Evolutionary conservation across 2,329 filamentous ascomycete genomes (phyloP).

Genomic region (Helminthosporium solani): DNA sequence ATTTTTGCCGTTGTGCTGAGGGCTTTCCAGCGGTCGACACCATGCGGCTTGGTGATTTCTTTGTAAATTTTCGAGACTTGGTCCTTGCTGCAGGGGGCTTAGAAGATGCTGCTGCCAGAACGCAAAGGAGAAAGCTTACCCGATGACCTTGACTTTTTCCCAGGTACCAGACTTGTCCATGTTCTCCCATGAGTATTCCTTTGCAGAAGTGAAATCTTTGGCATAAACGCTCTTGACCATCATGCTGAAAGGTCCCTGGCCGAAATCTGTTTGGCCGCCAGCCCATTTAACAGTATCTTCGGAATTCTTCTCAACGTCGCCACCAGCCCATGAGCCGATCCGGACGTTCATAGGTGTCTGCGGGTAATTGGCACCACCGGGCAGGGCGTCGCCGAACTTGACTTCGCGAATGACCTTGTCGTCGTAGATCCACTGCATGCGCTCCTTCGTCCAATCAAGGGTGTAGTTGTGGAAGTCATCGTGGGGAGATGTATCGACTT

Average conservation of each 20-base stretch:
- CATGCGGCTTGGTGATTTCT: conserved; percentile 38
- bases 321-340: conserved; percentile 67
- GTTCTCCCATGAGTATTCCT: conserved; percentile 62
- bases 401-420: conserved; percentile 63
- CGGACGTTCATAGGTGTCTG: conserved; percentile 74
- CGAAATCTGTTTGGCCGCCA: conserved; percentile 68
- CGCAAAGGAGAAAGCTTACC: conserved; percentile 32
- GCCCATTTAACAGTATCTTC: conserved; percentile 54
- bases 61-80: conserved; percentile 41
- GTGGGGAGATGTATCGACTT: conserved; percentile 31
- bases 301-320: conserved; percentile 48
- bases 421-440: conserved; percentile 66
- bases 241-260: conserved; percentile 69
- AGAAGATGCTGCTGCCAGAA: conserved; percentile 14
- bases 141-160: conserved; percentile 54
- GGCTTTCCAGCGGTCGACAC: conserved; percentile 39
- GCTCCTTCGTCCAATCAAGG: conserved; percentile 66
- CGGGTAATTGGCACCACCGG: conserved; percentile 60
- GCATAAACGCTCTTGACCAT: conserved; percentile 64
- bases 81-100: conserved; percentile 3
- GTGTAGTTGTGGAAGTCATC: conserved; percentile 45
- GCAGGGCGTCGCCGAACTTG: conserved; percentile 58
- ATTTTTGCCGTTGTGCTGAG: conserved; percentile 37
- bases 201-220: conserved; percentile 58
- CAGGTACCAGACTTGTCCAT: conserved; percentile 59